Percentiles rank a stretch among this genome's conserved stretches.
Conservation (phyloP, 163 green algal genomes). For the Prototheca wickerhamii region DNA sequence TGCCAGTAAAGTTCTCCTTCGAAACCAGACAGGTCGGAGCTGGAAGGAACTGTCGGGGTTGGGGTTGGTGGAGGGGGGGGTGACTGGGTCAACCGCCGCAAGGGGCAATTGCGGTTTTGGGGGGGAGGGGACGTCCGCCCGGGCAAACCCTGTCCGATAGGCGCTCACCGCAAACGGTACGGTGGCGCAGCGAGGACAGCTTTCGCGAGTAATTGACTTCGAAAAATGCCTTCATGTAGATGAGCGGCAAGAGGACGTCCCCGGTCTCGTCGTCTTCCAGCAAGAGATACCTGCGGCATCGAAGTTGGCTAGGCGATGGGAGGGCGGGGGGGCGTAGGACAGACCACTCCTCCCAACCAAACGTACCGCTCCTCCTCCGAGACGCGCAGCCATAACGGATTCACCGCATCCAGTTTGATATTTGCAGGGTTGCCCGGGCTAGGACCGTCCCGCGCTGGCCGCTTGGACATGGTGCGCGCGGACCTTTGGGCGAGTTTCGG, state of each 20-base stretch:
- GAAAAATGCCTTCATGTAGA: constrained; percentile 50
- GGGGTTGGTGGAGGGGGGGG: too few relatives aligned
- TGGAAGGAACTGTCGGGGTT: constrained; percentile 7
- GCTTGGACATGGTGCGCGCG: neutral
- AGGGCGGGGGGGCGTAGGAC: neutral
- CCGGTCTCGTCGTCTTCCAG: constrained; percentile 52
- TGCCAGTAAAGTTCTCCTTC: constrained; percentile 41
- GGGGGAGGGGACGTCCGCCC: neutral
- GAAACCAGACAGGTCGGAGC: constrained; percentile 1
- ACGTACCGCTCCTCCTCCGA: neutral
- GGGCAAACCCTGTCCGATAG: neutral
- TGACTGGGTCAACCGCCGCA: too few relatives aligned
- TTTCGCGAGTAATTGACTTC: constrained; percentile 54
- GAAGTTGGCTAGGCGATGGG: neutral
- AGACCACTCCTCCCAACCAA: neutral
- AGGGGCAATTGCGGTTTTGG: neutral
- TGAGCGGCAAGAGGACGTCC: constrained; percentile 51
- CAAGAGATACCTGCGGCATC: constrained; percentile 35
- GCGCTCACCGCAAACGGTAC: constrained; percentile 24
- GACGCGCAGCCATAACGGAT: constrained; percentile 10
- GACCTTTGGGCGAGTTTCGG: neutral
- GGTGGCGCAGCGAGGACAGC: constrained; percentile 39
- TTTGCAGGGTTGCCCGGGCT: neutral
- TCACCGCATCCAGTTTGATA: constrained; percentile 13
- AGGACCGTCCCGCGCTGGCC: neutral